Percentiles rank a stretch among this genome's conserved stretches.
phyloP scores from a whole-genome alignment of 768 basidiomycete species.

The Ephemerocybe angulata region DNA sequence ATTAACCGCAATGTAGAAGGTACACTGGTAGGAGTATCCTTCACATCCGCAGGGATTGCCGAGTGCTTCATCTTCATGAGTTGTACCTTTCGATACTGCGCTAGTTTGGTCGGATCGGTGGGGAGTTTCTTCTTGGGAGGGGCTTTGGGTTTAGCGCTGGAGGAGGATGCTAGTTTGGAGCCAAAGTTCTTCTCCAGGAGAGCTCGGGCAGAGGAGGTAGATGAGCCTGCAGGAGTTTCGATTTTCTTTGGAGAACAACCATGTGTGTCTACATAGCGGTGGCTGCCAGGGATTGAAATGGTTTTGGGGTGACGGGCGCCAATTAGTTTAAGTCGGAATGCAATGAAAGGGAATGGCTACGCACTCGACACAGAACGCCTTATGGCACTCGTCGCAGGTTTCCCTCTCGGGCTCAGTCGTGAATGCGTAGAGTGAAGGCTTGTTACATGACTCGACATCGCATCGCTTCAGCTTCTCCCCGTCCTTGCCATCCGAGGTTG shows the following conservation, averaged over 20 bases:
- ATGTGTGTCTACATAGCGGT: conserved; percentile 65
- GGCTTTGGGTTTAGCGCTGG: conserved; percentile 17
- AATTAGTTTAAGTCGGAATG: conserved; percentile 13
- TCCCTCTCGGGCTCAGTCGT: conserved; percentile 20
- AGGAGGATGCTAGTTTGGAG: conserved; percentile 15
- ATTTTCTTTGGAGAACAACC: conserved; percentile 36
- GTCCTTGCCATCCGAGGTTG: background rate
- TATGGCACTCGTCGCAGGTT: conserved; percentile 50
- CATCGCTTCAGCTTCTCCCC: conserved; percentile 43
- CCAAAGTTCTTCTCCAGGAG: conserved; percentile 52
- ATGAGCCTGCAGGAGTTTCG: conserved; percentile 19
- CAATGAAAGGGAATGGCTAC: background rate
- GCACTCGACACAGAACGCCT: conserved; percentile 65
- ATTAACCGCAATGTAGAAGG: conserved; percentile 58
- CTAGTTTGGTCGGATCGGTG: conserved; percentile 50
- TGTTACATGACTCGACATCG: conserved; percentile 46
- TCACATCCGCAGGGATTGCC: conserved; percentile 60
- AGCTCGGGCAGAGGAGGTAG: conserved; percentile 45
- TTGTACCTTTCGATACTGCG: conserved; percentile 54
- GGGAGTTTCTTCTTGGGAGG: conserved; percentile 30
- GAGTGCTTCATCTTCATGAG: conserved; percentile 74
- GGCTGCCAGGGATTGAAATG: conserved; percentile 44
- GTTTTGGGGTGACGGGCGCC: background rate
- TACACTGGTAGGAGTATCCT: conserved; percentile 44
- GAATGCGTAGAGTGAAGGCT: conserved; percentile 48